phyloP scores from a whole-genome alignment of 768 basidiomycete species.

The Russula emetica region DNA sequence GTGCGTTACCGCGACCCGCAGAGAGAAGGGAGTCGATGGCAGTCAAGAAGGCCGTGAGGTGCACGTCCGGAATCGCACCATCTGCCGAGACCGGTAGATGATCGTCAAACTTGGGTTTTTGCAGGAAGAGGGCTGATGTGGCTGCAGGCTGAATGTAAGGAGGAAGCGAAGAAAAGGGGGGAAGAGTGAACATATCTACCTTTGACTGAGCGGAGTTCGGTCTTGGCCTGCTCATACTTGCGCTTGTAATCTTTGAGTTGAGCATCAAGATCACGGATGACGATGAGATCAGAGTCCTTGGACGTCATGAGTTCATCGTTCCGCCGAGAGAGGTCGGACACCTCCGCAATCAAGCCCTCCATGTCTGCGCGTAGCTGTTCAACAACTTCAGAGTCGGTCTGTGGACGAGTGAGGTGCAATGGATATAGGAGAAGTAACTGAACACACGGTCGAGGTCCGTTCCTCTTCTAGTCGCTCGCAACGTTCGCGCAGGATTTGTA shows the following conservation, averaged over 20 bases:
- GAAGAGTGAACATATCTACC: constrained; percentile 45
- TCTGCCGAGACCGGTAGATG: constrained; percentile 83
- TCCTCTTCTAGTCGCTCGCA: constrained; percentile 65
- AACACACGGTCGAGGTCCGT: constrained; percentile 39
- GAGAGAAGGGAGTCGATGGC: constrained; percentile 81
- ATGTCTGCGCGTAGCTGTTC: constrained; percentile 82
- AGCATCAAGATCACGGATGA: constrained; percentile 73
- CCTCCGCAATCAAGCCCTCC: constrained; percentile 72
- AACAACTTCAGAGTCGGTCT: constrained; percentile 63
- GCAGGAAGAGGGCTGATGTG: constrained; percentile 87
- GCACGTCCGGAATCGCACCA: constrained; percentile 85
- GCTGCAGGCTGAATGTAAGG: constrained; percentile 45
- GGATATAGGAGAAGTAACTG: constrained; percentile 20
- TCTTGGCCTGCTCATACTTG: constrained; percentile 93
- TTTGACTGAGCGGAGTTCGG: constrained; percentile 90
- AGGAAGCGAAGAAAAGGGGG: constrained; percentile 2
- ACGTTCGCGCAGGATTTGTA: constrained; percentile 63
- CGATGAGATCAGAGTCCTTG: constrained; percentile 73
- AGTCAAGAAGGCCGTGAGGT: constrained; percentile 88
- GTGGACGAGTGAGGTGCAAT: constrained; percentile 5
- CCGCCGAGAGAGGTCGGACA: constrained; percentile 72
- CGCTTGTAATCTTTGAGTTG: constrained; percentile 89
- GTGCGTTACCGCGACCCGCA: constrained; percentile 83
- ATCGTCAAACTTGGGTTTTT: constrained; percentile 77
- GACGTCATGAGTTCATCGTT: constrained; percentile 88